These are phyloP conservation scores for Fusarium sp. DNA, from an alignment of 2,329 filamentous ascomycete species.

Conservation along the genomic window DNA sequence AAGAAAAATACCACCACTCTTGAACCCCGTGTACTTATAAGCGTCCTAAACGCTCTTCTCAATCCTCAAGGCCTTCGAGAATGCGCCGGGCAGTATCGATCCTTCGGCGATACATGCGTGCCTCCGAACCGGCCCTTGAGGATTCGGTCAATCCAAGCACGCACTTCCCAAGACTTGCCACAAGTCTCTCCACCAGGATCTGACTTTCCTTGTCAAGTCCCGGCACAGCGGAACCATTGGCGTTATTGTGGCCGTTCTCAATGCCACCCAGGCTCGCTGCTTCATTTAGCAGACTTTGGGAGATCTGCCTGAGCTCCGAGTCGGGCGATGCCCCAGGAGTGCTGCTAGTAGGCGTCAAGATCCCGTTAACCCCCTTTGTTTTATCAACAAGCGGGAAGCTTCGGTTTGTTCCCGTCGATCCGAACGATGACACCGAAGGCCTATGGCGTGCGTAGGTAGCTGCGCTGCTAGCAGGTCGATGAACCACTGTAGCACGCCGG, in stretches of 20 bases:
- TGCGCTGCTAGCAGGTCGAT: constrained; percentile 53
- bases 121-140: constrained; percentile 67
- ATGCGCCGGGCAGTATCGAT: constrained; percentile 80
- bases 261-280: constrained; percentile 58
- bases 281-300: constrained; percentile 63
- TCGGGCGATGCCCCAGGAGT: constrained; percentile 64
- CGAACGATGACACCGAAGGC: constrained; percentile 68
- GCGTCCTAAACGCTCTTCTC: constrained; percentile 5
- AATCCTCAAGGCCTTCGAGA: constrained; percentile 75
- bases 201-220: constrained; percentile 68
- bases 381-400: constrained; percentile 73
- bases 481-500: constrained; percentile 56
- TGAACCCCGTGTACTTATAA: not conserved
- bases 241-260: constrained; percentile 45
- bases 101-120: constrained; percentile 74
- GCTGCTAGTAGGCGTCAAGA: constrained; percentile 53
- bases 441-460: constrained; percentile 46
- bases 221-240: constrained; percentile 58
- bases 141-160: constrained; percentile 69
- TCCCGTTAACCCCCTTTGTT: constrained; percentile 59
- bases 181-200: constrained; percentile 69
- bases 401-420: constrained; percentile 69
- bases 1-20: constrained; percentile 29
- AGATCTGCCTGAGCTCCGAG: constrained; percentile 61
- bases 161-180: constrained; percentile 70